Base-by-base conservation (phyloP, 106 monocot genomes). In the Apostasia shenzhenica region DNA sequence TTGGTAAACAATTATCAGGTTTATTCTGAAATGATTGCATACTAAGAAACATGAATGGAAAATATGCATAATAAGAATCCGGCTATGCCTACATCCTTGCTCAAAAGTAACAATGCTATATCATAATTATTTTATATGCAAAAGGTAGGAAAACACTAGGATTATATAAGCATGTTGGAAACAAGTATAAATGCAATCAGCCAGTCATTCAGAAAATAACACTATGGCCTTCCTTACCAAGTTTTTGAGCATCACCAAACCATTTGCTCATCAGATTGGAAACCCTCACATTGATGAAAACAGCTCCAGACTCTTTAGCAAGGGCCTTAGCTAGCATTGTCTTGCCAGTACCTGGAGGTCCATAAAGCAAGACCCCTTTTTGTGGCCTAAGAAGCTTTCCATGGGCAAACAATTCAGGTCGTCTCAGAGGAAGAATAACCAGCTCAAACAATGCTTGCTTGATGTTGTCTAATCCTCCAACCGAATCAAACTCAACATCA, bases 181-280 rank as follows among this genome's bases (percentile, higher is more conserved):
- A 62, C 40, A 62, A 62, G 0, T 26, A 26, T 26, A 26, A 26
- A 26, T 26, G 26, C 26, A 26, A 26, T 26, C 26, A 26, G 26
- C 26, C 26, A 26, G 26, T 26, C 26, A 26, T 26, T 0, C 12
- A 13, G 44, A 62, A 62, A 44, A 62, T 62, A 12, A 8, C 0
- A 62, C 3, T 43, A 3, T 44, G 59, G 3, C 6, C 4, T 41
- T 3, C 63, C 85, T 78, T 59, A 97, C 95, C 95, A 48, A 97
- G 95, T 73, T 97, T 97, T 71, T 92, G 92, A 48, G 95, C 95
- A 81, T 97, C 95, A 13, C 95, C 95, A 75, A 97, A 92, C 95
- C 95, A 97, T 85, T 97, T 97, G 73, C 95, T 97, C 95, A 97
- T 97, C 72, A 97, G 70, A 83, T 92, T 97, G 1, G 95, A 97